Conservation (phyloP, 495 filamentous ascomycete species). For the Talaromyces proteolyticus region DNA sequence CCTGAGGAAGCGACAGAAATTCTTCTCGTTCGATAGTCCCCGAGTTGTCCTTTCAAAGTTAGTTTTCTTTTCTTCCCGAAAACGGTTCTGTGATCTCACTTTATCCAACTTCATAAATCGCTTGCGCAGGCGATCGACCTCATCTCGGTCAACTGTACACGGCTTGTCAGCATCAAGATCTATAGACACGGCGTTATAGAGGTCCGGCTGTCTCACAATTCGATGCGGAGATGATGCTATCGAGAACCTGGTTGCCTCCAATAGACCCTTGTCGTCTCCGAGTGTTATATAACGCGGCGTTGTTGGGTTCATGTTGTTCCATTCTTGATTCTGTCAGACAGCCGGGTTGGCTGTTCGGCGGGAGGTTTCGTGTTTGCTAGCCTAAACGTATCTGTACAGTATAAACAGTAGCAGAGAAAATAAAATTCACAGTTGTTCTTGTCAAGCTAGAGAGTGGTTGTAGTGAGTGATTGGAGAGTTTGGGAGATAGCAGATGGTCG, state of each 20-base stretch:
- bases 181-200: too few relatives aligned
- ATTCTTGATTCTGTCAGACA: too few relatives aligned
- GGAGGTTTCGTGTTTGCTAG: too few relatives aligned
- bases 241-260: constrained; percentile 83
- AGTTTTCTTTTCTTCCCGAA: background rate
- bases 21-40: constrained; percentile 98
- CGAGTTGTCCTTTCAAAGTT: constrained; percentile 71
- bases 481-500: too few relatives aligned
- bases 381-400: too few relatives aligned
- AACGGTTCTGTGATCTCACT: constrained; percentile 36
- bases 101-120: constrained; percentile 99
- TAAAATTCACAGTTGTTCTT: too few relatives aligned
- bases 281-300: constrained; percentile 44
- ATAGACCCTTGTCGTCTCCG: constrained; percentile 50
- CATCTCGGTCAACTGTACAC: constrained; percentile 84
- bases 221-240: constrained; percentile 90
- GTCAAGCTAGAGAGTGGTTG: too few relatives aligned
- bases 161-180: constrained; percentile 17
- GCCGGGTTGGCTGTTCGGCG: background rate
- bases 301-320: constrained; percentile 38
- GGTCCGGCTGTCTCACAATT: constrained; percentile 64
- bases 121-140: constrained; percentile 92
- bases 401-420: too few relatives aligned
- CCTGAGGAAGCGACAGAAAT: constrained; percentile 94
- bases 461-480: too few relatives aligned